Base-by-base conservation (phyloP, 2,329 filamentous ascomycete genomes). In the Colletotrichum australisinense region DNA sequence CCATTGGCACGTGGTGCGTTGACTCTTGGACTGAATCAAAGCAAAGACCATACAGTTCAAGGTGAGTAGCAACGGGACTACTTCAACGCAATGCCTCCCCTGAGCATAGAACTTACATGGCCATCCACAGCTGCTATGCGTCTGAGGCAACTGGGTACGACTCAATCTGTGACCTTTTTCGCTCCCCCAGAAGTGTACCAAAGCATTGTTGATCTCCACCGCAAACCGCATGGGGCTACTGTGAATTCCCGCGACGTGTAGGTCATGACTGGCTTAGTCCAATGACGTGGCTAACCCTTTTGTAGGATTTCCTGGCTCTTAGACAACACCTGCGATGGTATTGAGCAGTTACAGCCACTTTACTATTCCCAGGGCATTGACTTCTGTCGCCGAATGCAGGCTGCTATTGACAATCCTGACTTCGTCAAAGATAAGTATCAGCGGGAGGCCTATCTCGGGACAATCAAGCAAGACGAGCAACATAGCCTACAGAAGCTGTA, bases 31-130 rank as follows among this genome's bases (percentile, higher is more conserved):
- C 82, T 89, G 0, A 84, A 86, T 1, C 86, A 90, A 66, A 91
- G 88, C 0, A 92, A 93, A 72, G 91, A 92, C 68, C 85, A 89
- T 9, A 86, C 88, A 0, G 89, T 91, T 0, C 90, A 93, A 85
- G 88, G 88, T 88, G 80, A 74, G 78, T 59, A 6, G 1, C 7
- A 16, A 9, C 30, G 4, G 30, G 2, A 26, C 42, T n/a, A 42
- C 4, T 11, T 30, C 30, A 30, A 30, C 58, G 9, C 8, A 38
- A 35, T 5, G 7, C 3, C 7, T 14, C 8, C 12, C n/a, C 16
- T 2, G 3, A 5, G 0, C 24, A 46, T 22, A 11, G 26, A 8
- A n/a, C n/a, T 76, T 38, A 75, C 24, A 2, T 11, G 5, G 12
- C 1, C 14, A 12, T 52, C 5, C 1, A 28, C 72, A 89, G 91